These are phyloP conservation scores for Endogone sp. DNA, from an alignment of 192 early-diverging fungal genomes.

Conservation along the genomic window DNA sequence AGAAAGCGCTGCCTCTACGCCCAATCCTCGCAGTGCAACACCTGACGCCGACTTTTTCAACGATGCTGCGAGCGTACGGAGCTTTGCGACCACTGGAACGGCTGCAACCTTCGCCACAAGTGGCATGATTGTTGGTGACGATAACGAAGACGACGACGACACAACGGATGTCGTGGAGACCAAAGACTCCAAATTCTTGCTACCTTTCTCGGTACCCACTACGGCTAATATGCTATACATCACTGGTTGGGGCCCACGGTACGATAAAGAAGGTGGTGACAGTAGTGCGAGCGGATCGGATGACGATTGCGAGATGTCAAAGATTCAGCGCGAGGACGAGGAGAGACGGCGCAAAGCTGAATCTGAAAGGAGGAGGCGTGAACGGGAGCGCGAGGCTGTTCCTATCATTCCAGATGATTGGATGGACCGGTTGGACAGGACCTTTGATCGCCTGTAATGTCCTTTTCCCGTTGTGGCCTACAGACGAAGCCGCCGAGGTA, in stretches of 20 bases:
- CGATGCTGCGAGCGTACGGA: neutral
- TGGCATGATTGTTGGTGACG: neutral
- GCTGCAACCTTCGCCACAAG: neutral
- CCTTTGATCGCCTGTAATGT: neutral
- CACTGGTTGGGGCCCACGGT: neutral
- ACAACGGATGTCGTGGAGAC: neutral
- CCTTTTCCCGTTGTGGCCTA: neutral
- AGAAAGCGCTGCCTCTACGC: neutral
- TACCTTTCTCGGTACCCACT: slow-evolving; percentile 62
- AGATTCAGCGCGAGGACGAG: neutral
- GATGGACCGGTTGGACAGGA: neutral
- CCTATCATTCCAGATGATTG: neutral
- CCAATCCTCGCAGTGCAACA: neutral
- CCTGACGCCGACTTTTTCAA: neutral
- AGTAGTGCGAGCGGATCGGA: neutral
- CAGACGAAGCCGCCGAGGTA: neutral
- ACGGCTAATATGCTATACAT: slow-evolving; percentile 28
- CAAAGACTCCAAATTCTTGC: slow-evolving; percentile 44
- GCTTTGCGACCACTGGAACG: neutral
- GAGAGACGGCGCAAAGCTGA: neutral
- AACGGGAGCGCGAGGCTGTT: neutral
- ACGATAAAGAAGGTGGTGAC: neutral
- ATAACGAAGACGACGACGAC: slow-evolving; percentile 16
- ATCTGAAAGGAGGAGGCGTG: neutral
- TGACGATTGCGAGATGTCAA: neutral